phyloP scores from a whole-genome alignment of 768 basidiomycete genomes.

The Mycena olivaceomarginata region DNA sequence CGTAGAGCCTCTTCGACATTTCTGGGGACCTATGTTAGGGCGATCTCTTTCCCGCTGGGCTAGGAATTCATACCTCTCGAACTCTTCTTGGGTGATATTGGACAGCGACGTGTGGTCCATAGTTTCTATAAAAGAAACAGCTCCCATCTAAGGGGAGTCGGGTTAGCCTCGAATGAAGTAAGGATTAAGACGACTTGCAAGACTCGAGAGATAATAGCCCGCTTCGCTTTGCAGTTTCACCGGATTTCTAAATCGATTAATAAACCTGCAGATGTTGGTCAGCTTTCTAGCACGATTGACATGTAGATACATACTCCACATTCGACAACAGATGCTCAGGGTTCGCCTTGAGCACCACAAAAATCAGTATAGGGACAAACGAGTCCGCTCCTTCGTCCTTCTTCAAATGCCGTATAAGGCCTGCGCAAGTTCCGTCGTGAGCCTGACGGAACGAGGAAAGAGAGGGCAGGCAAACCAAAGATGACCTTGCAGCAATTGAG shows the following conservation, averaged over 20 bases:
- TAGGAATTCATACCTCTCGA: conserved; percentile 77
- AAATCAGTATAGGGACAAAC: conserved; percentile 96
- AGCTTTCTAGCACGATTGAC: background rate
- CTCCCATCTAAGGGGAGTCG: conserved; percentile 82
- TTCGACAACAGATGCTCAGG: conserved; percentile 96
- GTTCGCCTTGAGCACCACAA: conserved; percentile 95
- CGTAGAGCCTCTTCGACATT: conserved; percentile 74
- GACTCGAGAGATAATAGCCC: conserved; percentile 96
- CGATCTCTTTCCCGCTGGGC: background rate
- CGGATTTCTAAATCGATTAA: conserved; percentile 95
- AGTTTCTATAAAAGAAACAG: conserved; percentile 97
- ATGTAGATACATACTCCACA: conserved; percentile 81
- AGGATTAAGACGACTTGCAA: conserved; percentile 70
- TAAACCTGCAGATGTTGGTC: conserved; percentile 76
- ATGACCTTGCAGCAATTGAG: conserved; percentile 99
- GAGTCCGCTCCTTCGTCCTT: conserved; percentile 94
- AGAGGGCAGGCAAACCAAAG: conserved; percentile 80
- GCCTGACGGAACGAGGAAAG: conserved; percentile 3
- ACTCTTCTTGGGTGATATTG: conserved; percentile 95
- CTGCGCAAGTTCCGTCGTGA: conserved; percentile 61
- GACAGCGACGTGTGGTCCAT: conserved; percentile 97
- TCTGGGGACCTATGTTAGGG: conserved; percentile 49
- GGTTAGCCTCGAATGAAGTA: background rate
- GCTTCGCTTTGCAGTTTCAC: conserved; percentile 94
- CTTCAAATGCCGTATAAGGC: conserved; percentile 90